phyloP scores from a whole-genome alignment of 2,329 filamentous ascomycete species.

The Colletotrichum nymphaeae region DNA sequence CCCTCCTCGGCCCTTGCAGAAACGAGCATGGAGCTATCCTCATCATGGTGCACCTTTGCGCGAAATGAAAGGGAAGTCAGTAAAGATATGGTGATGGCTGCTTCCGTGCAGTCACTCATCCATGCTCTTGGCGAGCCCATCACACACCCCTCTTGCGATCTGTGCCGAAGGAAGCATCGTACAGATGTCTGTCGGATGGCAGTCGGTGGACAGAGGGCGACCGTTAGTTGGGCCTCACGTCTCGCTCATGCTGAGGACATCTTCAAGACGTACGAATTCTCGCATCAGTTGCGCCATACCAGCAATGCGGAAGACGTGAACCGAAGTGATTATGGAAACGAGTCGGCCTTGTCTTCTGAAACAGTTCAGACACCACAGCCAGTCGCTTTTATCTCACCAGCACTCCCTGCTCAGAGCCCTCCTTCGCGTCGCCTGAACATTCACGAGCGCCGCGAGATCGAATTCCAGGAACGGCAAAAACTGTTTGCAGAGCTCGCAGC shows the following conservation, averaged over 20 bases:
- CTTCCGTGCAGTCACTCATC: not conserved
- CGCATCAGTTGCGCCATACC: not conserved
- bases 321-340: not conserved
- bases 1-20: not conserved
- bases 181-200: not conserved
- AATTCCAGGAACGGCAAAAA: not conserved
- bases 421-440: not conserved
- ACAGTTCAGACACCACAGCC: too few relatives aligned
- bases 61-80: not conserved
- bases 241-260: not conserved
- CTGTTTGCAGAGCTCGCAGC: not conserved
- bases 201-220: not conserved
- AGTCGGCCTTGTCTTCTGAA: not conserved
- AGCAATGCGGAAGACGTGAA: not conserved
- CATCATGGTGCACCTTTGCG: not conserved
- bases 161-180: not conserved
- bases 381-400: not conserved
- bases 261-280: not conserved
- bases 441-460: not conserved
- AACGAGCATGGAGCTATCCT: not conserved
- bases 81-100: not conserved
- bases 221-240: not conserved
- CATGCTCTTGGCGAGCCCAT: not conserved
- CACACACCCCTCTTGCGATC: not conserved
- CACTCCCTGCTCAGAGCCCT: not conserved